Evolutionary conservation across 768 basidiomycete genomes (phyloP).

Genomic region (Tylopilus rubrobrunneus): DNA sequence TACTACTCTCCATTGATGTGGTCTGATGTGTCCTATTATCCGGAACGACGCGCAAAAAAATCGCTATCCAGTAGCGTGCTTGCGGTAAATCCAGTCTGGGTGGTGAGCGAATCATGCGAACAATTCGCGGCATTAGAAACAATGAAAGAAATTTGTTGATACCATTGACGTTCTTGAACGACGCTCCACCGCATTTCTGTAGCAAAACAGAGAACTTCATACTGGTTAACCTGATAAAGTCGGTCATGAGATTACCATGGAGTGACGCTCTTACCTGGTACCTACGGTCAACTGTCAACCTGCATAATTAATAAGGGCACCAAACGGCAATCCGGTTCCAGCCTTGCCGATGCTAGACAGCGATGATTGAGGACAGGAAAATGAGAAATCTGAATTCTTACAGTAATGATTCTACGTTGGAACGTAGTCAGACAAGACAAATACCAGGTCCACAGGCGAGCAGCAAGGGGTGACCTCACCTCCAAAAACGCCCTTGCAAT

Average conservation of each 20-base stretch:
- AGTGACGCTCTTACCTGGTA: background rate
- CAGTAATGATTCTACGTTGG: constrained; percentile 22
- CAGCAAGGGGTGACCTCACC: constrained; percentile 1
- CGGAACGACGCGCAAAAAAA: constrained; percentile 17
- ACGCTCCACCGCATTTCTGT: too few species aligned
- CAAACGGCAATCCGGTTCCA: too few species aligned
- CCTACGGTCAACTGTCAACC: constrained; percentile 25
- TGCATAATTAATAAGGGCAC: constrained; percentile 22
- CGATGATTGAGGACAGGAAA: background rate
- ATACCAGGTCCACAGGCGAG: too few species aligned
- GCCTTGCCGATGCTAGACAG: constrained; percentile 22
- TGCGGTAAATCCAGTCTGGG: background rate
- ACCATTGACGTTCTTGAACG: too few species aligned
- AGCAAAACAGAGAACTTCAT: too few species aligned
- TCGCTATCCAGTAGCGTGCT: constrained; percentile 14
- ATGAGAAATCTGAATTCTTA: constrained; percentile 10
- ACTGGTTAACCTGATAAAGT: constrained; percentile 19
- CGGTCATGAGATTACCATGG: background rate
- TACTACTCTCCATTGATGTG: constrained; percentile 4
- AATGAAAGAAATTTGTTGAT: constrained; percentile 16
- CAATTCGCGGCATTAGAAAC: constrained; percentile 5
- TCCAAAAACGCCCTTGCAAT: too few species aligned
- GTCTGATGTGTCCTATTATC: background rate
- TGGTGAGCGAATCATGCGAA: constrained; percentile 2
- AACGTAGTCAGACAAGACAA: background rate